Evolutionary conservation across 306 rosid species (phyloP).

Genomic region (Carpinus viminea): DNA sequence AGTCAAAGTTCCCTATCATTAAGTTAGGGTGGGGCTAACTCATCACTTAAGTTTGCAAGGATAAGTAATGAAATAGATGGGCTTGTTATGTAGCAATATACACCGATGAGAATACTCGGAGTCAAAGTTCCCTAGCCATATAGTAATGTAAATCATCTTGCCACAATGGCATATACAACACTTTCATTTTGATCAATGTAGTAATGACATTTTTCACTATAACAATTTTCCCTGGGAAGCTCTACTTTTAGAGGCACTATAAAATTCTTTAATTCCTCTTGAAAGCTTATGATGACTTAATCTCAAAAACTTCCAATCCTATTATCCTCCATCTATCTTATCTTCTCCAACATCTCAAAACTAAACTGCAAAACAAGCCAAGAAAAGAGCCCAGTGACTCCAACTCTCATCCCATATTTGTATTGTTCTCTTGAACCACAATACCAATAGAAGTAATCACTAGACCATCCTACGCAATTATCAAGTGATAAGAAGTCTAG

Average conservation of each 20-base stretch:
- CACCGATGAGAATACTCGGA: neutral
- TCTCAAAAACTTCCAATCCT: neutral
- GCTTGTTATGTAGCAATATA: no score
- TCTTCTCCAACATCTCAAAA: neutral
- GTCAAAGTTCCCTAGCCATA: neutral
- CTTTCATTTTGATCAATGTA: neutral
- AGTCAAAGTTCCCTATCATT: neutral
- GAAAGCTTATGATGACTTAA: neutral
- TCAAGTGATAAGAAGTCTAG: neutral
- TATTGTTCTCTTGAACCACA: neutral
- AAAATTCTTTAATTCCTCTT: no score
- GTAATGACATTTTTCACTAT: neutral
- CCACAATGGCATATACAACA: neutral
- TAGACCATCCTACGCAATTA: neutral
- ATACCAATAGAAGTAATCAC: neutral
- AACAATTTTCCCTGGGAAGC: neutral
- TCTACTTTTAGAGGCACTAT: neutral
- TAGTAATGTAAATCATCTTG: no score
- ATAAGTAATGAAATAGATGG: no score
- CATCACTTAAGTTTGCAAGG: neutral
- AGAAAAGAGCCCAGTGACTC: neutral
- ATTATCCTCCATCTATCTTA: neutral
- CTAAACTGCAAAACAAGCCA: neutral
- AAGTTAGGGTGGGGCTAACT: neutral
- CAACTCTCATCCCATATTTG: neutral